Conservation (phyloP, 352 stramenopile species). For the Phytophthora sp. region DNA sequence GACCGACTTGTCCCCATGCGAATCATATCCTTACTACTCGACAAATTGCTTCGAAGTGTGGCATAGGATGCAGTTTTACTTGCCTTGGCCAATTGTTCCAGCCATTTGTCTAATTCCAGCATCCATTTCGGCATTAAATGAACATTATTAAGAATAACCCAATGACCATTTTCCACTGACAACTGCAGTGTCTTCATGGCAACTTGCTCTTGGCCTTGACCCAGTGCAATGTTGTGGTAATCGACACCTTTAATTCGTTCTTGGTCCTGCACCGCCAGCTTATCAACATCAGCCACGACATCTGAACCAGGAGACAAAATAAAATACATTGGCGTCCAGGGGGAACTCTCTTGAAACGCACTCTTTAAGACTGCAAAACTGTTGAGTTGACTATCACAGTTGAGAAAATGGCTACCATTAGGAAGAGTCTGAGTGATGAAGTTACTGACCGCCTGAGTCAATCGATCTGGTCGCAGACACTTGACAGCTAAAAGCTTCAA, state of each 20-base stretch:
- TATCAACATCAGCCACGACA: constrained; percentile 96
- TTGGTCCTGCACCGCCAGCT: constrained; percentile 91
- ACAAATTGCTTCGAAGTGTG: constrained; percentile 29
- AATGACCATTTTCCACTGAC: constrained; percentile 92
- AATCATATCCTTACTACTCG: constrained; percentile 26
- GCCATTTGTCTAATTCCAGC: constrained; percentile 91
- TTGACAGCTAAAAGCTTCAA: constrained; percentile 95
- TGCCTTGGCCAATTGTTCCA: constrained; percentile 81
- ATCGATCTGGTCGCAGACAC: constrained; percentile 93
- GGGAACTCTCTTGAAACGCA: constrained; percentile 92
- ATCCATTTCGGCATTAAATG: constrained; percentile 96
- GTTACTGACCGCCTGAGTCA: constrained; percentile 92
- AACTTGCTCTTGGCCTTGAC: constrained; percentile 93
- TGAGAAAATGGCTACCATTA: constrained; percentile 80
- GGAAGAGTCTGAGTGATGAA: constrained; percentile 91
- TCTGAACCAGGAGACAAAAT: constrained; percentile 97
- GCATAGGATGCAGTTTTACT: constrained; percentile 62
- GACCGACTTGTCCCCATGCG: constrained; percentile 34
- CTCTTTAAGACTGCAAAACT: constrained; percentile 95
- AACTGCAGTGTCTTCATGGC: constrained; percentile 90
- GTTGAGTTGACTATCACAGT: constrained; percentile 92
- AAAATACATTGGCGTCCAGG: constrained; percentile 97
- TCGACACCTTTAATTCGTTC: constrained; percentile 94
- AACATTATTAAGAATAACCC: constrained; percentile 96
- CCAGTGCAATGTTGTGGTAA: constrained; percentile 96